Base-by-base conservation (phyloP, 352 stramenopile genomes). In the Globisporangium spiculum region DNA sequence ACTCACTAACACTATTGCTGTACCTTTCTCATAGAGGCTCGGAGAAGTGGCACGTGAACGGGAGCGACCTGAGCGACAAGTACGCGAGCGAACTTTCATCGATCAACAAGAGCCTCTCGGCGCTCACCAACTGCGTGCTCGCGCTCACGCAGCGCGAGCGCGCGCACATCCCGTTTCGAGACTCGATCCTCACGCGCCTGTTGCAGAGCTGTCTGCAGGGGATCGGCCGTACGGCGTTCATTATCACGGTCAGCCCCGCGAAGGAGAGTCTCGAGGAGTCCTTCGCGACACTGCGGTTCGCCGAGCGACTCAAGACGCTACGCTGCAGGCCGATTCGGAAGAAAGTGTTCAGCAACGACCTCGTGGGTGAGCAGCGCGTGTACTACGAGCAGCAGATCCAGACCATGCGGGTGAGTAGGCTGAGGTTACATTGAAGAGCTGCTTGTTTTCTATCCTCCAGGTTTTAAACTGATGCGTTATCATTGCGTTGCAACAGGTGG, bases 91-190 rank as follows among this genome's bases (percentile, higher is more conserved):
- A 93, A 56, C 62, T 89, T 20, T 68, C 80, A 6, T 83, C 83
- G 10, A 90, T 90, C 67, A 91, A 93, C 77, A 91, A 90, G 67
- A 91, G 81, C 34, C 74, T 93, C 16, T 90, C 85, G 7, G 80
- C 83, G 4, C 63, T 93, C 30, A 89, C 85, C n/a, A 88, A 89
- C 66, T 93, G 85, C 50, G 81, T 93, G n/a, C 56, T 90, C 32
- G 81, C 83, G 34, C 78, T 93, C 4, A 85, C 81, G 3, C 78
- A 91, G 54, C 80, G 80, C 18, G 76, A 87, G 26, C 78, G 76
- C n/a, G 67, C 65, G 1, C 81, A 88, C 30, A 68, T 90, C 5
- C 83, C 83, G 41, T 93, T 83, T 44, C 85, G 85, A 58, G 83
- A 89, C 60, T 93, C 85, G 4, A 66, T 90, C 10, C 75, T 93